phyloP scores from a whole-genome alignment of 2,329 filamentous ascomycete genomes.

The Fusarium circinatum region DNA sequence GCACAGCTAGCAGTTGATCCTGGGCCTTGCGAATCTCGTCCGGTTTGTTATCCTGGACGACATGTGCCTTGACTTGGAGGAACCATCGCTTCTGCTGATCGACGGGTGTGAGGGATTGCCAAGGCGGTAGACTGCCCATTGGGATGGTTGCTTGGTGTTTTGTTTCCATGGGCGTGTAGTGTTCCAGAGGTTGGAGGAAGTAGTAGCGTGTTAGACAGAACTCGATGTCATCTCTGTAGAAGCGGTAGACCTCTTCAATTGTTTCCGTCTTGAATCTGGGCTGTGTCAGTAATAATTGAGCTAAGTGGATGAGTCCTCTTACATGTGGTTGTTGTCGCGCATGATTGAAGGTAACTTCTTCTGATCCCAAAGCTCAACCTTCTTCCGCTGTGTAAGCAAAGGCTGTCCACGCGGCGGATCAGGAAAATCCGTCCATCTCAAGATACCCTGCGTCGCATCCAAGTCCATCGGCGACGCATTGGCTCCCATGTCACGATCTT shows the following conservation, averaged over 20 bases:
- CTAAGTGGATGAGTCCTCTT: conserved; percentile 2
- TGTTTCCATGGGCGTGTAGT: conserved; percentile 48
- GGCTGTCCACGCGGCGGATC: conserved; percentile 63
- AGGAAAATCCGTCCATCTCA: conserved; percentile 70
- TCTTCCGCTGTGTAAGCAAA: conserved; percentile 62
- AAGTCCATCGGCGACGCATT: conserved; percentile 50
- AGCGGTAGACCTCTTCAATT: conserved; percentile 64
- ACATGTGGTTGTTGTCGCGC: conserved; percentile 64
- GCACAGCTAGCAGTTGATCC: conserved; percentile 59
- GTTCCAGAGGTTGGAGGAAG: conserved; percentile 49
- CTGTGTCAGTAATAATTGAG: not conserved
- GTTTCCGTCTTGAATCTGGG: conserved; percentile 62
- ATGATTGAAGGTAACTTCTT: conserved; percentile 60
- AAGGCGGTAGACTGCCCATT: conserved; percentile 54
- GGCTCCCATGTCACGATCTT: conserved; percentile 59
- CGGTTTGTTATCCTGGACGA: conserved; percentile 66
- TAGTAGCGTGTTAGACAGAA: conserved; percentile 63
- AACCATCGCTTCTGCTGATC: conserved; percentile 65
- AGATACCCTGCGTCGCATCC: conserved; percentile 56
- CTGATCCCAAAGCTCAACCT: conserved; percentile 66
- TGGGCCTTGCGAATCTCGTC: conserved; percentile 66
- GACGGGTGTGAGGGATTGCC: conserved; percentile 58
- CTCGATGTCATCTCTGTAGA: conserved; percentile 65
- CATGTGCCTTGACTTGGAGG: conserved; percentile 63
- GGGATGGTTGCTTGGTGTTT: conserved; percentile 30